Conservation (phyloP, 2,329 filamentous ascomycete species). For the Fusarium proliferatum region DNA sequence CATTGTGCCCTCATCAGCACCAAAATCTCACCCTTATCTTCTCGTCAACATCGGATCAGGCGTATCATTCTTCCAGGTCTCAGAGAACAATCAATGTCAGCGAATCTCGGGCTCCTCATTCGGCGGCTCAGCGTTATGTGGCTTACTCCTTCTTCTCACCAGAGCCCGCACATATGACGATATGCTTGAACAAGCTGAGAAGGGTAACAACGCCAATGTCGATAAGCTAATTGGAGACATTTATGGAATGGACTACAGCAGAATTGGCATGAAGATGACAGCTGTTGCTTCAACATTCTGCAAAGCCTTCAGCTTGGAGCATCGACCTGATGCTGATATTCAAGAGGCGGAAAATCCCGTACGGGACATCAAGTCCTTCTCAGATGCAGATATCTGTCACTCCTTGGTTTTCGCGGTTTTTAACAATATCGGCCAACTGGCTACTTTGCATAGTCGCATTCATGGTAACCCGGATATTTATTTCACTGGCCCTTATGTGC, state of each 20-base stretch:
- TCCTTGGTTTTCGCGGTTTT: slow-evolving; percentile 94
- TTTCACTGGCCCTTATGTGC: slow-evolving; percentile 96
- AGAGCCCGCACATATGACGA: slow-evolving; percentile 94
- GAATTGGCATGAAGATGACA: slow-evolving; percentile 94
- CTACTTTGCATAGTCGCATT: slow-evolving; percentile 93
- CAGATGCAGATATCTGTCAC: slow-evolving; percentile 85
- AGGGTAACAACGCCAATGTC: slow-evolving; percentile 90
- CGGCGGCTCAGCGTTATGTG: slow-evolving; percentile 95
- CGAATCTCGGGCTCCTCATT: slow-evolving; percentile 95
- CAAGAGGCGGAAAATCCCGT: slow-evolving; percentile 71
- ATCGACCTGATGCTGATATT: slow-evolving; percentile 78
- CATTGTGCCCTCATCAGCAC: slow-evolving; percentile 86
- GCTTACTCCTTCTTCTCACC: slow-evolving; percentile 90
- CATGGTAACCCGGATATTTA: slow-evolving; percentile 95
- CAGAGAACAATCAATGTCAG: slow-evolving; percentile 83
- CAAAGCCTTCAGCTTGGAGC: slow-evolving; percentile 94
- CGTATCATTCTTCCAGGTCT: slow-evolving; percentile 97
- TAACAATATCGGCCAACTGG: slow-evolving; percentile 98
- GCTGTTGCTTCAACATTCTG: slow-evolving; percentile 97
- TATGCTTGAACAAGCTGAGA: slow-evolving; percentile 91
- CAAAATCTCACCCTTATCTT: slow-evolving; percentile 91
- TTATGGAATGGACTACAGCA: slow-evolving; percentile 93
- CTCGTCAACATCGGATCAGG: slow-evolving; percentile 98
- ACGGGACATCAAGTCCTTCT: slow-evolving; percentile 67
- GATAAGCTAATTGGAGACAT: slow-evolving; percentile 99